A percentile compares a stretch with the other conserved stretches of the same genome.
Conservation (phyloP, 2,329 filamentous ascomycete genomes). For the Aureobasidium leucospermi region DNA sequence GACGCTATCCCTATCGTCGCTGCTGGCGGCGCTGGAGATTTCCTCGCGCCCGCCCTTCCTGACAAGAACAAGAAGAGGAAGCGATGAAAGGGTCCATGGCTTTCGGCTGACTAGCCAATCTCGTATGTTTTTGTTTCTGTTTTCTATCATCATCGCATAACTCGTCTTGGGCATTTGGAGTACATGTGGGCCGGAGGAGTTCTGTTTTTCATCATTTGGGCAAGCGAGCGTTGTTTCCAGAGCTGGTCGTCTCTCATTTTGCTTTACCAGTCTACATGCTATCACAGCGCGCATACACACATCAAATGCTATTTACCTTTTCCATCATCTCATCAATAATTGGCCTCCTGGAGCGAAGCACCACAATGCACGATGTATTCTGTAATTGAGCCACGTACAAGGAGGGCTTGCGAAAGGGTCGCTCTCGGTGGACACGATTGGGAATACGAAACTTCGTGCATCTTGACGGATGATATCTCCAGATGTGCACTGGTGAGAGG, state of each 20-base stretch:
- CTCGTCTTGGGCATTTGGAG: slow-evolving; percentile 8
- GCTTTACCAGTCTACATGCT: slow-evolving; percentile 4
- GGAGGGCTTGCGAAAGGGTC: neutral
- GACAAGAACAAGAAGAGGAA: slow-evolving; percentile 67
- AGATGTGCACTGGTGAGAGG: too few relatives aligned
- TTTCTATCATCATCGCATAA: neutral
- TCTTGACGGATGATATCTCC: too few relatives aligned
- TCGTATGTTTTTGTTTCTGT: slow-evolving; percentile 6
- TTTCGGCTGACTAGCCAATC: neutral
- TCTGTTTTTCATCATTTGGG: slow-evolving; percentile 1
- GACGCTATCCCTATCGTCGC: slow-evolving; percentile 14
- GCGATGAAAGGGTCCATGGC: slow-evolving; percentile 35
- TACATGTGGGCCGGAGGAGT: slow-evolving; percentile 2
- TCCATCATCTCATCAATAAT: neutral
- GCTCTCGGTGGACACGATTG: too few relatives aligned
- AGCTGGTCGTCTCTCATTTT: slow-evolving; percentile 11
- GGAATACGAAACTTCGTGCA: too few relatives aligned
- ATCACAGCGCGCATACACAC: neutral
- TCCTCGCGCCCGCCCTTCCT: slow-evolving; percentile 27
- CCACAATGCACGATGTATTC: neutral
- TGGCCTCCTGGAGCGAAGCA: too few relatives aligned
- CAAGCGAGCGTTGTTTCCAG: slow-evolving; percentile 5
- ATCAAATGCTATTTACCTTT: neutral
- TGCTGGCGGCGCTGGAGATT: slow-evolving; percentile 27
- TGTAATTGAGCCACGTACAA: neutral